These are phyloP conservation scores for Boletus subparvulus DNA, from an alignment of 768 basidiomycete species.

Conservation along the genomic window DNA sequence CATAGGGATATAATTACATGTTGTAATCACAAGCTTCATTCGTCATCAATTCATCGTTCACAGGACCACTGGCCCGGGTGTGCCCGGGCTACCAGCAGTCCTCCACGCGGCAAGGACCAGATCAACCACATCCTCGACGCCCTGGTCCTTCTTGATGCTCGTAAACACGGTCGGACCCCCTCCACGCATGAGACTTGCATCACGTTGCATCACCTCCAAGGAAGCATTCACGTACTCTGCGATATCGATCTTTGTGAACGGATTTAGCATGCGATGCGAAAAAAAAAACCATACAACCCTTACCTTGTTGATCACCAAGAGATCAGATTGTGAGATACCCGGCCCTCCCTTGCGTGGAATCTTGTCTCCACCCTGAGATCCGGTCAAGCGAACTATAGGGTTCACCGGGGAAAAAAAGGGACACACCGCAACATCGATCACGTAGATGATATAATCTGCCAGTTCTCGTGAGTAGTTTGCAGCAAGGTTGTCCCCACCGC, in stretches of 20 bases:
- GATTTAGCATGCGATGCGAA: background rate
- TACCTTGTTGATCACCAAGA: constrained; percentile 95
- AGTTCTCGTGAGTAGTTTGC: constrained; percentile 96
- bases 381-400: constrained; percentile 1
- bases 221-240: constrained; percentile 92
- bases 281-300: background rate
- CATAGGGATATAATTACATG: background rate
- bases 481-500: constrained; percentile 95
- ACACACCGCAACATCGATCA: constrained; percentile 80
- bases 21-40: background rate
- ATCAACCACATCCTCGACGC: constrained; percentile 78
- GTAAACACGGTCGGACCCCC: constrained; percentile 92
- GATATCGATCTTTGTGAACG: constrained; percentile 72
- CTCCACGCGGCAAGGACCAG: constrained; percentile 90
- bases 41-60: constrained; percentile 12
- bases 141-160: constrained; percentile 73
- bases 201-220: constrained; percentile 90
- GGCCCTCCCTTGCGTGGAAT: constrained; percentile 98
- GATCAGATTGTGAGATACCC: constrained; percentile 93
- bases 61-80: constrained; percentile 37
- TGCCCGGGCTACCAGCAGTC: constrained; percentile 73
- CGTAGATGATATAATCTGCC: constrained; percentile 96
- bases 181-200: constrained; percentile 91
- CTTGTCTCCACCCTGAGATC: constrained; percentile 88
- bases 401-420: background rate